Percentiles rank a stretch among this genome's conserved stretches.
These are phyloP conservation scores for Pyrenochaeta sp. DNA, from an alignment of 2,329 filamentous ascomycete genomes.

Conservation along the genomic window DNA sequence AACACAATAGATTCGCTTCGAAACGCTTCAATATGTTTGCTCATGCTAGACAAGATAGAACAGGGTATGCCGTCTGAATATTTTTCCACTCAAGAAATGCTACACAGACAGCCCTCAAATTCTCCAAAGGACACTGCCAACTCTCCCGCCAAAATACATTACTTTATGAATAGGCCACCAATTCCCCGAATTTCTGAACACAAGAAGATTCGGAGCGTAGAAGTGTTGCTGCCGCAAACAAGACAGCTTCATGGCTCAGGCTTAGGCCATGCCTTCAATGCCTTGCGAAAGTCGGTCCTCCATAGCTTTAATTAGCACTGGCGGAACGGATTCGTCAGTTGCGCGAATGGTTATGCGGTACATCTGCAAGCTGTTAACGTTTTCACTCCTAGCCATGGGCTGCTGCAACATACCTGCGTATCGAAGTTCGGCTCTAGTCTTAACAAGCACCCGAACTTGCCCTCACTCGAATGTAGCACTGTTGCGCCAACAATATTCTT, in stretches of 20 bases:
- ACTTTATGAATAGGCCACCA: conserved; percentile 14
- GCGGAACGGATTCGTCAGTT: conserved; percentile 88
- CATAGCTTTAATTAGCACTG: conserved; percentile 83
- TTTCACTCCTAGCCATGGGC: neutral
- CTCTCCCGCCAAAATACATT: conserved; percentile 18
- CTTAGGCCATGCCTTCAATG: conserved; percentile 44
- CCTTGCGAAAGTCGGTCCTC: conserved; percentile 77
- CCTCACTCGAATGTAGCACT: conserved; percentile 81
- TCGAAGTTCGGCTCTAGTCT: conserved; percentile 93
- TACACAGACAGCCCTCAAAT: conserved; percentile 1
- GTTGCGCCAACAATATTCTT: conserved; percentile 95
- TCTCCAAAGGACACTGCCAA: conserved; percentile 3
- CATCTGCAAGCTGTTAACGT: conserved; percentile 70
- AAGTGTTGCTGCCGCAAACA: neutral
- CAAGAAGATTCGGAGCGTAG: conserved; percentile 8
- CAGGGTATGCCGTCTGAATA: conserved; percentile 6
- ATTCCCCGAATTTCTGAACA: neutral
- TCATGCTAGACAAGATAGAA: conserved; percentile 3
- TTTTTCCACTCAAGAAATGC: conserved; percentile 5
- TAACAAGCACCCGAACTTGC: conserved; percentile 94
- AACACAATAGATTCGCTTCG: neutral
- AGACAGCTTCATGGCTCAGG: conserved; percentile 15
- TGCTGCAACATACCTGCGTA: conserved; percentile 74
- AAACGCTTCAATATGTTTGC: conserved; percentile 6
- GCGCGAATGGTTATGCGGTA: conserved; percentile 92